These are phyloP conservation scores for Termitomyces sp. DNA, from an alignment of 768 basidiomycete genomes.

Conservation along the genomic window DNA sequence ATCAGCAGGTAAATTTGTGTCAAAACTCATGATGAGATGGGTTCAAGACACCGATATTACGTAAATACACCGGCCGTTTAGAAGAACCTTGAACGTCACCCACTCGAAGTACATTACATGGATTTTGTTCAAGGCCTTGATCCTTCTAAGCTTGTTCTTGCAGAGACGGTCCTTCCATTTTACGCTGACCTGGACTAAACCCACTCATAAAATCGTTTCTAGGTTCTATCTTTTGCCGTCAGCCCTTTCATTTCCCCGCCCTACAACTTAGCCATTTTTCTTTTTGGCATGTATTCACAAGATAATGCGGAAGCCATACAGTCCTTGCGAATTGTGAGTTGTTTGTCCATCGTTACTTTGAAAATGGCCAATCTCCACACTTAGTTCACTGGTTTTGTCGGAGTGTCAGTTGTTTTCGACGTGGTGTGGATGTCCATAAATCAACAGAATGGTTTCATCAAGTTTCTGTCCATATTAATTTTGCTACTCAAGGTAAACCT, in stretches of 20 bases:
- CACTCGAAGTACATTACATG: constrained; percentile 22
- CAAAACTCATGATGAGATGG: constrained; percentile 19
- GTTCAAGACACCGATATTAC: neutral
- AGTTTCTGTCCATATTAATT: constrained; percentile 48
- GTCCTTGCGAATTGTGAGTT: constrained; percentile 57
- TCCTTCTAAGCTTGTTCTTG: constrained; percentile 62
- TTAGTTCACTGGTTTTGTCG: constrained; percentile 64
- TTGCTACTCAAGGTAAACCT: constrained; percentile 50
- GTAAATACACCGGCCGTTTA: neutral
- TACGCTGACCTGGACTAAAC: neutral
- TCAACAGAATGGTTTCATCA: constrained; percentile 50
- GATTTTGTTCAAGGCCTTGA: constrained; percentile 73
- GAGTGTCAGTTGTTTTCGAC: constrained; percentile 60
- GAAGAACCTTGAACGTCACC: neutral
- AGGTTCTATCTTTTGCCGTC: constrained; percentile 61
- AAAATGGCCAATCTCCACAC: neutral
- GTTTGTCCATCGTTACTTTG: neutral
- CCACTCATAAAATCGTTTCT: neutral
- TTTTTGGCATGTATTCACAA: constrained; percentile 72
- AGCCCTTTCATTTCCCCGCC: constrained; percentile 52
- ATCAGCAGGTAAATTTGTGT: constrained; percentile 85
- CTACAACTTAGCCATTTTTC: constrained; percentile 81
- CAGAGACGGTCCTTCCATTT: constrained; percentile 43
- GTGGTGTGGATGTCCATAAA: constrained; percentile 63
- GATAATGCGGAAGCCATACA: constrained; percentile 62